Evolutionary conservation across 2,329 filamentous ascomycete species (phyloP), one percentile per base, ranked within the genome.

Genomic region (Tricladium varicosporioides): DNA sequence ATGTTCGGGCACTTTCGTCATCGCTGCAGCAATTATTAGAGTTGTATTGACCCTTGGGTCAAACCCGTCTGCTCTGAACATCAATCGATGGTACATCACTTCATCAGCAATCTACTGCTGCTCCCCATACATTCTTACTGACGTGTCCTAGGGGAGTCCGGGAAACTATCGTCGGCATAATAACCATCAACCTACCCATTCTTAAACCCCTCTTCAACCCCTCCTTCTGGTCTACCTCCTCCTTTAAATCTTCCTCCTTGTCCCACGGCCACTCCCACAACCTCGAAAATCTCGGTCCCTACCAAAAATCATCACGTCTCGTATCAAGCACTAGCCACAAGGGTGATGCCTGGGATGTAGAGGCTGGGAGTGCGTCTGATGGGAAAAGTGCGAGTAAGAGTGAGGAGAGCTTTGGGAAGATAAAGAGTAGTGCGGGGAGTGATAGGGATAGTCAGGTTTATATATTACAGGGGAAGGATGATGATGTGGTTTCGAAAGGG

Each of bases 61-160:
- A 58, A 44, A 84, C 75, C 63, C 62, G 14, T 61, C 56, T 8
- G 58, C 58, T 8, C 46, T 60, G 4, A 65, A 60, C 36, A 65
- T 65, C 52, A 65, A 65, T 53, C 60, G 63, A 1, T 65, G 63
- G 58, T 40, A 40, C 4, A 10, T 13, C 36, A 5, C 11, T 40
- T 27, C 22, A 27, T 27, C 22, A 27, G 22, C 22, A 27, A 27
- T 27, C 22, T 27, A 27, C 22, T 7, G 22, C 22, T 27, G 22
- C 22, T 27, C 22, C 7, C 7, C 3, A 3, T 27, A 27, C 22
- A 27, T 27, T 3, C 22, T 27, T 40, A 40, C 36, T 40, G n/a
- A 40, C 36, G 10, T 40, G n/a, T 40, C 10, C 36, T 40, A 40
- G 36, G 36, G 63, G 62, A 31, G 58, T 65, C 16, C 56, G 63